A percentile compares a stretch with the other conserved stretches of the same genome.
These are phyloP conservation scores for Tetracentron sinense DNA, from an alignment of 164 flowering plant genomes.

Conservation along the genomic window DNA sequence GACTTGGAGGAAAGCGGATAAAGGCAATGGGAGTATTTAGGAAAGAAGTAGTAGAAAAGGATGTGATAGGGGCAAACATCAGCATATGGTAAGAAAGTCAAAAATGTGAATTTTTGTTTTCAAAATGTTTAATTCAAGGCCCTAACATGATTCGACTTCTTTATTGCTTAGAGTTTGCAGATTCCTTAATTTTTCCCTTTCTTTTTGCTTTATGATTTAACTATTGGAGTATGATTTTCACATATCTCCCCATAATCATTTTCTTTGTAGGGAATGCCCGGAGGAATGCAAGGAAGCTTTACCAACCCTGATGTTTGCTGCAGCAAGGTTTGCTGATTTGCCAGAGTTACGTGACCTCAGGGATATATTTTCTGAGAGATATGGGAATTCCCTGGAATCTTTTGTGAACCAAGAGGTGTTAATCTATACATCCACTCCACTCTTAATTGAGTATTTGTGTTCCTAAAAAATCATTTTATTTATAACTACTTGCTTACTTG, in stretches of 20 bases:
- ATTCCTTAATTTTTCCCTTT: too few relatives aligned
- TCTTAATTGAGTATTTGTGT: not conserved
- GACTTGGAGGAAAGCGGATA: too few relatives aligned
- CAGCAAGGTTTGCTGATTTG: conserved; percentile 84
- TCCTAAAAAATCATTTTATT: not conserved
- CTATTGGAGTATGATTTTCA: not conserved
- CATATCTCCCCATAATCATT: not conserved
- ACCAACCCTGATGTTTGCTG: conserved; percentile 80
- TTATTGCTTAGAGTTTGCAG: too few relatives aligned
- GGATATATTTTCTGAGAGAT: conserved; percentile 63
- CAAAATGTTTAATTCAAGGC: too few relatives aligned
- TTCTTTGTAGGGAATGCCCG: conserved; percentile 67
- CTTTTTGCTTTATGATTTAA: not conserved
- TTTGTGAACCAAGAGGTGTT: conserved; percentile 72
- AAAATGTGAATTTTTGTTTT: too few relatives aligned
- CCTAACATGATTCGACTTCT: too few relatives aligned
- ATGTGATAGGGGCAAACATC: too few relatives aligned
- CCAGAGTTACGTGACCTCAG: conserved; percentile 90
- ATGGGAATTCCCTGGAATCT: conserved; percentile 52
- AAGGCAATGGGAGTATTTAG: too few relatives aligned
- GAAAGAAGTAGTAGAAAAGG: too few relatives aligned
- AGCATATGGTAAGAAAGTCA: too few relatives aligned
- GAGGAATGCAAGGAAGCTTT: conserved; percentile 77
- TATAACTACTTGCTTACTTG: conserved; percentile 9
- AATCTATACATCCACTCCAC: not conserved